Conservation (phyloP, 1,284 basidiomycete species). For the Salmacisia buchloeana region DNA sequence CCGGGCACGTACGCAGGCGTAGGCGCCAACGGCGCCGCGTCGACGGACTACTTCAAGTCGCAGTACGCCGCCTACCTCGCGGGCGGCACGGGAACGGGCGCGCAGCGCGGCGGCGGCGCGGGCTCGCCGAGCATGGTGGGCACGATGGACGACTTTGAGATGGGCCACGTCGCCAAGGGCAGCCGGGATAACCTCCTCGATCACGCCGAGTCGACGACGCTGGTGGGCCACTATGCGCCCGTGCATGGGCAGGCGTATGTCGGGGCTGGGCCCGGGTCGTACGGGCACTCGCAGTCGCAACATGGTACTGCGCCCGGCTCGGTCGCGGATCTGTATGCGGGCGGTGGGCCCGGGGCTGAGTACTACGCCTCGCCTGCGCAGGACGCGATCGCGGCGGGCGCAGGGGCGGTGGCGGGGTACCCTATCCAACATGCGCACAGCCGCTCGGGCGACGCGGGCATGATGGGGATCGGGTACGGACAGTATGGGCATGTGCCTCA, state of each 20-base stretch:
- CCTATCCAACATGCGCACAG: background rate
- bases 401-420: background rate
- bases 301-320: too few species aligned
- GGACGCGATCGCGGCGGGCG: constrained; percentile 11
- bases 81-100: constrained; percentile 18
- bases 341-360: constrained; percentile 13
- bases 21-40: constrained; percentile 7
- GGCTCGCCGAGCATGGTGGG: background rate
- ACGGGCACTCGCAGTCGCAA: too few species aligned
- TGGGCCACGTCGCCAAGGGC: constrained; percentile 27
- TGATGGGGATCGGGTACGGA: background rate
- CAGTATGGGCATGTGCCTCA: background rate
- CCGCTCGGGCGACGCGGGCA: background rate
- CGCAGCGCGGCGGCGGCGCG: constrained; percentile 9
- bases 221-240: constrained; percentile 9
- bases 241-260: background rate
- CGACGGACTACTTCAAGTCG: constrained; percentile 27
- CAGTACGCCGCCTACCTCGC: constrained; percentile 40
- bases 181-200: constrained; percentile 42
- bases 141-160: constrained; percentile 32
- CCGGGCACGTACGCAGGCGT: constrained; percentile 17
- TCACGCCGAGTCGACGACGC: constrained; percentile 11
- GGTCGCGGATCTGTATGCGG: constrained; percentile 11
- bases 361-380: constrained; percentile 14
- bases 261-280: too few species aligned